Conservation (phyloP, 1,284 basidiomycete genomes). For the Meira miltonrushii region DNA sequence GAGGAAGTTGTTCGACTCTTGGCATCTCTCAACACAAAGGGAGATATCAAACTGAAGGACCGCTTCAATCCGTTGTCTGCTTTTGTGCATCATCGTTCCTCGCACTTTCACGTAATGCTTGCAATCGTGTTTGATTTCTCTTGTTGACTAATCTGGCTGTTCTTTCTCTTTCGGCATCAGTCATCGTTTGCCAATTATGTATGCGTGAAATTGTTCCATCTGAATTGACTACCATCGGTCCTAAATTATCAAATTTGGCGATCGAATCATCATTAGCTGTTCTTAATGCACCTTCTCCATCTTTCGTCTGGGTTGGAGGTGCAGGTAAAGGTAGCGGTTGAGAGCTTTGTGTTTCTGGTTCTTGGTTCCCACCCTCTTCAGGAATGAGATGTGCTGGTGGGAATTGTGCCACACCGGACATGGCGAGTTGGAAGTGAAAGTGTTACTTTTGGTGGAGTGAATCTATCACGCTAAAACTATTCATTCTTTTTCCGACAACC, state of each 20-base stretch:
- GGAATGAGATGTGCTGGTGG: conserved; percentile 4
- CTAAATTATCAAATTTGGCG: conserved; percentile 39
- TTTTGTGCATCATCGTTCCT: not conserved
- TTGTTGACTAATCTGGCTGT: conserved; percentile 33
- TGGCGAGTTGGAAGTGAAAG: not conserved
- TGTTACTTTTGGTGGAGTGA: not conserved
- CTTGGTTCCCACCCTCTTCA: not conserved
- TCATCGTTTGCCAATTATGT: conserved; percentile 34
- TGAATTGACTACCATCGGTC: conserved; percentile 39
- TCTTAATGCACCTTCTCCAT: not conserved
- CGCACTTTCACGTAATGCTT: conserved; percentile 10
- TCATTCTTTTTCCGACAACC: no score
- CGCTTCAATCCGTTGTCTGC: no score
- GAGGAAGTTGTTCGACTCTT: no score
- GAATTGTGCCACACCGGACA: conserved; percentile 1
- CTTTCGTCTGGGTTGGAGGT: conserved; percentile 20
- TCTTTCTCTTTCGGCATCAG: conserved; percentile 30
- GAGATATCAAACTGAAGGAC: conserved; percentile 1
- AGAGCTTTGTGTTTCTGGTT: not conserved
- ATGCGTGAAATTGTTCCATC: conserved; percentile 44
- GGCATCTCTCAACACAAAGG: no score
- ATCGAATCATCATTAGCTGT: conserved; percentile 16
- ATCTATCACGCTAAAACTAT: no score
- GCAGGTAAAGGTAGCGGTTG: conserved; percentile 22
- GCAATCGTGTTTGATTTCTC: conserved; percentile 36